Percentiles rank a stretch among this genome's conserved stretches.
phyloP scores from a whole-genome alignment of 2,329 filamentous ascomycete genomes.

The Diaporthe sp. region DNA sequence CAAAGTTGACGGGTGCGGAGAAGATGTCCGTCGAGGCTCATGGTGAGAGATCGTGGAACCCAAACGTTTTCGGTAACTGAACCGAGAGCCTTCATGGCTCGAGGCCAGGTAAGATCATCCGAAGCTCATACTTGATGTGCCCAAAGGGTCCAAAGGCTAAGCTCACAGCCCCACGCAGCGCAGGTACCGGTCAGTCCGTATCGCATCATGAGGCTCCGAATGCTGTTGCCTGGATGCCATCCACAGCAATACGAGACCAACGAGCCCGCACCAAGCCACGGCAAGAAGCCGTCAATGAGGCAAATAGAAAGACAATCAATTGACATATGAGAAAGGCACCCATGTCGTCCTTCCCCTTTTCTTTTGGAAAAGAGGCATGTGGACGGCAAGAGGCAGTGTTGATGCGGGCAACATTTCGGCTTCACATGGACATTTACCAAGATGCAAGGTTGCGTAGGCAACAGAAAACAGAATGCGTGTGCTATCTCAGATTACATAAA shows the following conservation, averaged over 20 bases:
- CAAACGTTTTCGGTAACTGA: neutral
- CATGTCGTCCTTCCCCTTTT: neutral
- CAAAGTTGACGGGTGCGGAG: slow-evolving; percentile 6
- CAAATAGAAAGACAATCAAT: neutral
- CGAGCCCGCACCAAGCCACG: neutral
- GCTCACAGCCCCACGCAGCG: slow-evolving; percentile 9
- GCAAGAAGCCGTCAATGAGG: neutral
- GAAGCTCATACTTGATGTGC: neutral
- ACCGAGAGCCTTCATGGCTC: neutral
- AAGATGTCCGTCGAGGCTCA: neutral
- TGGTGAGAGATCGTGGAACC: neutral
- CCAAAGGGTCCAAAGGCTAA: neutral
- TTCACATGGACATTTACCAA: neutral
- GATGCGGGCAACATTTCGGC: neutral
- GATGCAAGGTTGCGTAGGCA: neutral
- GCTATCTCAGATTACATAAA: neutral
- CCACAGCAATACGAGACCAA: neutral
- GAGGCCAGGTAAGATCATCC: neutral
- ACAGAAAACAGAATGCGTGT: neutral
- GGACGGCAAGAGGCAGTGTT: neutral
- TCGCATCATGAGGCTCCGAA: neutral
- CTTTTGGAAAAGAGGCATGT: neutral
- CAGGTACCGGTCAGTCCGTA: neutral
- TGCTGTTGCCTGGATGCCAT: slow-evolving; percentile 23
- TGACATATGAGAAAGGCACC: neutral